Evolutionary conservation across 2,329 filamentous ascomycete species (phyloP).

Genomic region (Cladosporium sp.): DNA sequence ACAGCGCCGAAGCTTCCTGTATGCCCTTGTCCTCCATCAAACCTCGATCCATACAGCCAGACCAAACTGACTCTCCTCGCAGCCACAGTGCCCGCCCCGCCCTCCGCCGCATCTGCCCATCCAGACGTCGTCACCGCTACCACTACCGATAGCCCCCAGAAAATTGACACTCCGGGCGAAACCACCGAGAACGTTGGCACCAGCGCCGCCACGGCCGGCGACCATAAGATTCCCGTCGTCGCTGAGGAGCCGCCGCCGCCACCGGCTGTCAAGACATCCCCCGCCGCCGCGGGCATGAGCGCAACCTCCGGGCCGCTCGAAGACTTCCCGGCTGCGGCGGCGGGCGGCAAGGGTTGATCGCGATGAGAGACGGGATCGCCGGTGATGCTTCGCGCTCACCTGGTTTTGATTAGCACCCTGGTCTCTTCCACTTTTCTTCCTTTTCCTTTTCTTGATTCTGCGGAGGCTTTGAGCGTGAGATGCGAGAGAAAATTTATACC

Average conservation of each 20-base stretch:
- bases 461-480: no score
- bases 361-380: no score
- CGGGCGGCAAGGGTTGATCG: no score
- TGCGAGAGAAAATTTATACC: no score
- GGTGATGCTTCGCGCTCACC: no score
- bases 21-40: neutral
- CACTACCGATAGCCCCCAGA: slow-evolving; percentile 9
- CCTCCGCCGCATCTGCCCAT: neutral
- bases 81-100: neutral
- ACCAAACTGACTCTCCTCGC: neutral
- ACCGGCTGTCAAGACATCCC: slow-evolving; percentile 15
- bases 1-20: slow-evolving; percentile 7
- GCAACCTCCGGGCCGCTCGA: slow-evolving; percentile 28
- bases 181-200: neutral
- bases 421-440: no score
- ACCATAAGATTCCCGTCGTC: slow-evolving; percentile 23
- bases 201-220: neutral
- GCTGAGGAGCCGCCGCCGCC: slow-evolving; percentile 12
- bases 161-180: neutral
- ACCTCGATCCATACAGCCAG: neutral
- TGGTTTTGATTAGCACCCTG: no score
- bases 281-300: slow-evolving; percentile 25
- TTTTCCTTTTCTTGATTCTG: no score
- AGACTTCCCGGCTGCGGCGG: slow-evolving; percentile 18
- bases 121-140: neutral